Conservation (phyloP, 306 rosid genomes). For the Betula pendula region DNA sequence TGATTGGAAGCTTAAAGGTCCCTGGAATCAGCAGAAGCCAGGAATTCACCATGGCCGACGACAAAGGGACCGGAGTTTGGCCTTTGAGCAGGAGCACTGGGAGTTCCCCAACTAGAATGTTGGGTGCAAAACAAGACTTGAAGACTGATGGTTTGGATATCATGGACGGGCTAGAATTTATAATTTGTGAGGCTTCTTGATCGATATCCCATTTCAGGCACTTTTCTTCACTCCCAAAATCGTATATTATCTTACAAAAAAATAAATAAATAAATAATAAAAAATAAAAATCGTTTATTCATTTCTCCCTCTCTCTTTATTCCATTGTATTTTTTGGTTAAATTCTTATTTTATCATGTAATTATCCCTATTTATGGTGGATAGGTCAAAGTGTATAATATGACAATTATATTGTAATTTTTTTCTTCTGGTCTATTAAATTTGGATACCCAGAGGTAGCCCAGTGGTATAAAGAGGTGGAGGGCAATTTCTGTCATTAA, state of each 20-base stretch:
- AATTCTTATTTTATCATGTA: constrained; percentile 13
- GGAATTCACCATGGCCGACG: constrained; percentile 45
- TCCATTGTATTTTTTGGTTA: constrained; percentile 20
- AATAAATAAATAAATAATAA: too few species aligned
- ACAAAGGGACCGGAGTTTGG: constrained; percentile 33
- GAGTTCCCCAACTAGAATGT: constrained; percentile 52
- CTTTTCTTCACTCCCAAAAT: neutral
- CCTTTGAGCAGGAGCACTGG: constrained; percentile 54
- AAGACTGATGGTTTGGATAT: constrained; percentile 46
- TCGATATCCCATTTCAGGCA: neutral
- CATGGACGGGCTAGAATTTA: constrained; percentile 51
- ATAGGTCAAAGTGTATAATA: neutral
- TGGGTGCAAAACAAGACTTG: constrained; percentile 21
- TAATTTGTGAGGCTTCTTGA: constrained; percentile 10
- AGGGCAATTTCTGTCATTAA: neutral
- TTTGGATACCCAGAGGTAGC: neutral
- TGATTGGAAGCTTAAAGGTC: constrained; percentile 38
- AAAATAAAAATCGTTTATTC: constrained; percentile 20
- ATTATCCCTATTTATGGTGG: neutral
- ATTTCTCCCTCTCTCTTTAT: neutral
- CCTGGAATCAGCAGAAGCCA: constrained; percentile 68
- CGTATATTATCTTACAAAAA: too few species aligned
- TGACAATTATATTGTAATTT: neutral
- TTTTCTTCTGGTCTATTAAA: neutral
- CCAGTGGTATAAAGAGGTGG: neutral